These are phyloP conservation scores for Cardamine occulta DNA, from an alignment of 345 rosid genomes.

Conservation along the genomic window DNA sequence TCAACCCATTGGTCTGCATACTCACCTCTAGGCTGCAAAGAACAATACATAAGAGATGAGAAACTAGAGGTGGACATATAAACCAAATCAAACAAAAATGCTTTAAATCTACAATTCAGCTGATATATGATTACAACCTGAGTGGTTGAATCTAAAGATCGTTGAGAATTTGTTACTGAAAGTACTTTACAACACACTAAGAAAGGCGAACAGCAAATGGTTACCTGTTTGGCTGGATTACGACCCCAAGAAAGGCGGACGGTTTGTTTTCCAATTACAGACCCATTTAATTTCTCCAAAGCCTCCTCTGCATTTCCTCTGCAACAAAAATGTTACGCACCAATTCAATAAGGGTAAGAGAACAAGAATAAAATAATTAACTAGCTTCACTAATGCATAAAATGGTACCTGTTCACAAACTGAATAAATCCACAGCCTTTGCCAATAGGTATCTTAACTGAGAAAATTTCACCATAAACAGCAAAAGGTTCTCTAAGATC, in stretches of 20 bases:
- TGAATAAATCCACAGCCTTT: conserved; percentile 98
- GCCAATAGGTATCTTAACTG: conserved; percentile 85
- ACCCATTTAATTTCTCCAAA: conserved; percentile 69
- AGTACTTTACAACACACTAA: not conserved
- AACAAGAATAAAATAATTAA: not conserved
- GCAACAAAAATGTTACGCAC: conserved; percentile 31
- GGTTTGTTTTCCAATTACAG: conserved; percentile 69
- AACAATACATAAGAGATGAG: not conserved
- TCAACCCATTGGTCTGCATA: conserved; percentile 78
- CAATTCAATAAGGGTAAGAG: not conserved
- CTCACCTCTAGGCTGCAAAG: conserved; percentile 67
- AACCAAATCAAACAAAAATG: not conserved
- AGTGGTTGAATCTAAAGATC: not conserved
- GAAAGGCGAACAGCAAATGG: not conserved
- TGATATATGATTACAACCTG: too few relatives aligned
- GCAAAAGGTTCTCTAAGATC: conserved; percentile 82
- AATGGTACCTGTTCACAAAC: conserved; percentile 74
- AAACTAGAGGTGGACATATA: not conserved
- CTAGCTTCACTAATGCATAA: conserved; percentile 2
- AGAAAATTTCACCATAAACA: conserved; percentile 82
- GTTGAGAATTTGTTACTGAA: not conserved
- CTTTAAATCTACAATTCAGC: not conserved
- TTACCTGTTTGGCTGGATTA: conserved; percentile 79
- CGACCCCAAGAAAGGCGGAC: conserved; percentile 94
- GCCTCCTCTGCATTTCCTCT: conserved; percentile 93